These are phyloP conservation scores for Basidiobolus meristosporus DNA, from an alignment of 371 early-diverging fungal species.

Conservation along the genomic window DNA sequence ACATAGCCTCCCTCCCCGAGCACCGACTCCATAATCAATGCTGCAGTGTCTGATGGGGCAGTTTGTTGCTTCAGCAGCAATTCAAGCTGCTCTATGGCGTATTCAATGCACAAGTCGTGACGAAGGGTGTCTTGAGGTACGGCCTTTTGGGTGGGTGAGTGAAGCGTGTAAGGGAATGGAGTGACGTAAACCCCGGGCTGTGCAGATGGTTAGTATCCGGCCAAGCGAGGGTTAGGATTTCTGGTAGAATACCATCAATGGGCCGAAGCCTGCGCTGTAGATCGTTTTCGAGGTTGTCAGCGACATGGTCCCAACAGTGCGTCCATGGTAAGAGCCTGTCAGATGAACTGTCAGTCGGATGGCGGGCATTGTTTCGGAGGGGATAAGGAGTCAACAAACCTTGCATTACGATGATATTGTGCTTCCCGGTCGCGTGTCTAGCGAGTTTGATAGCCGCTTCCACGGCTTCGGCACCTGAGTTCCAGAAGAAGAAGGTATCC, in stretches of 20 bases:
- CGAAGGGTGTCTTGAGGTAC: conserved; percentile 13
- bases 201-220: background rate
- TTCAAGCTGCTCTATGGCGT: conserved; percentile 22
- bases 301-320: conserved; percentile 32
- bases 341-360: too few relatives aligned
- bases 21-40: conserved; percentile 61
- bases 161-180: conserved; percentile 25
- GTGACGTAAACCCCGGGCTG: conserved; percentile 28
- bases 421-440: conserved; percentile 29
- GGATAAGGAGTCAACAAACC: background rate
- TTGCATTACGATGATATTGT: conserved; percentile 20
- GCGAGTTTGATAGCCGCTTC: conserved; percentile 31
- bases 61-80: conserved; percentile 21
- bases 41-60: conserved; percentile 29
- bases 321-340: conserved; percentile 32
- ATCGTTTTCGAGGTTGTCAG: conserved; percentile 31
- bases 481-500: conserved; percentile 33
- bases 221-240: background rate
- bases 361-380: background rate
- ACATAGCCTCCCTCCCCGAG: conserved; percentile 76
- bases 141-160: conserved; percentile 18
- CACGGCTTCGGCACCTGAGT: conserved; percentile 35
- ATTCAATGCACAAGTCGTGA: conserved; percentile 19
- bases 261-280: conserved; percentile 22
- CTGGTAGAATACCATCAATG: conserved; percentile 19